Percentiles rank a stretch among this genome's conserved stretches.
Evolutionary conservation across 176 grass and related monocot species (phyloP).

Genomic region (Oryza rufipogon): DNA sequence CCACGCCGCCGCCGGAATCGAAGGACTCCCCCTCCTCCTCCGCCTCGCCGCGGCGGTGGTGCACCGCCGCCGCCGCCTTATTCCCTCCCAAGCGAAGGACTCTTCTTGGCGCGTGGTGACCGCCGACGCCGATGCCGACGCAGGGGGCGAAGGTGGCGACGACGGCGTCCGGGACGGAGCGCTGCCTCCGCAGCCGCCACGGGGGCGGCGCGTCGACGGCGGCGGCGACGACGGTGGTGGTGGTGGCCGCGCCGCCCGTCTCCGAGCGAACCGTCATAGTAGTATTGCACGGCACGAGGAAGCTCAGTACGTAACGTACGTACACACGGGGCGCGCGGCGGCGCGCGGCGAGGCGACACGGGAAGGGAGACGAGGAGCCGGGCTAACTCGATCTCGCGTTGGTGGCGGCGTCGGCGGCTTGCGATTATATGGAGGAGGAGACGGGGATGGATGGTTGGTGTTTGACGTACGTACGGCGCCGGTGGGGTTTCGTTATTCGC

Average conservation of each 20-base stretch:
- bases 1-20: background rate
- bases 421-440: background rate
- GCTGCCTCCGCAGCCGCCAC: constrained; percentile 31
- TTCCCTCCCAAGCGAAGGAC: background rate
- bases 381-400: too few relatives aligned
- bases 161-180: constrained; percentile 26
- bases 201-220: background rate
- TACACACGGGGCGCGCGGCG: too few relatives aligned
- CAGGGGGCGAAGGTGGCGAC: constrained; percentile 25
- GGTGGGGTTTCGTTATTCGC: too few relatives aligned
- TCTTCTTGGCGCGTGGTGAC: background rate
- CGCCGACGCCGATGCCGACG: background rate
- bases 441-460: too few relatives aligned
- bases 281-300: background rate
- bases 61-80: background rate
- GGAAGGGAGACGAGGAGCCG: background rate
- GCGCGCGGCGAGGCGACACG: too few relatives aligned
- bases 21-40: background rate
- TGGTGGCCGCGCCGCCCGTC: background rate
- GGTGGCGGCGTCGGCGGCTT: background rate
- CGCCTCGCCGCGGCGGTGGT: background rate
- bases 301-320: too few relatives aligned
- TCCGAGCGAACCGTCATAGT: background rate
- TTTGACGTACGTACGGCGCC: too few relatives aligned
- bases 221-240: too few relatives aligned